Percentiles rank a stretch among this genome's conserved stretches.
These are phyloP conservation scores for Glycyrrhiza uralensis DNA, from an alignment of 306 rosid genomes.

Conservation along the genomic window DNA sequence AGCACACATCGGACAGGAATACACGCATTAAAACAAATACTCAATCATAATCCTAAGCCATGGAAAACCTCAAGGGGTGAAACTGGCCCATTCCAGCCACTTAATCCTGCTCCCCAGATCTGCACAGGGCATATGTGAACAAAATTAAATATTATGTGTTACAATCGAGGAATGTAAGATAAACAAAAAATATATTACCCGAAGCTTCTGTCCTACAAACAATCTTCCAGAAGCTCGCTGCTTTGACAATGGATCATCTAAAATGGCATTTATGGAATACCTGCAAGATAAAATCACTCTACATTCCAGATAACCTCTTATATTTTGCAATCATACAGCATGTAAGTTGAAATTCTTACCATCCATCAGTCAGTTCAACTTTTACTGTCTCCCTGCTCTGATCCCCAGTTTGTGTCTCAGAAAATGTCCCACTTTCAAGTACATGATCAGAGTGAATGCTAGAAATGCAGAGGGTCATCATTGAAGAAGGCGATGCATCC, in stretches of 20 bases:
- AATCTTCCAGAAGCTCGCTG: constrained; percentile 65
- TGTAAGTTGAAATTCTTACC: constrained; percentile 34
- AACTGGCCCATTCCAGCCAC: constrained; percentile 78
- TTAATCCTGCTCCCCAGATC: constrained; percentile 88
- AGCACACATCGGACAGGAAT: constrained; percentile 21
- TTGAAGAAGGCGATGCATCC: constrained; percentile 70
- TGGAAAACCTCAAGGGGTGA: constrained; percentile 77
- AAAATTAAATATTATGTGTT: constrained; percentile 16
- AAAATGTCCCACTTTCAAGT: constrained; percentile 32
- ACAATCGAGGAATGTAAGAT: constrained; percentile 12
- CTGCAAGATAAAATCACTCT: constrained; percentile 42
- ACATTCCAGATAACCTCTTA: constrained; percentile 27
- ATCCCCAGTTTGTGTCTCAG: constrained; percentile 21
- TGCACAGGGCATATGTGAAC: constrained; percentile 33
- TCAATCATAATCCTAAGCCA: constrained; percentile 16
- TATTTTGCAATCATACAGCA: constrained; percentile 2
- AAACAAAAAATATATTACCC: constrained; percentile 46
- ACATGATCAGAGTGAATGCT: constrained; percentile 47
- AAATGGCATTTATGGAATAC: constrained; percentile 74
- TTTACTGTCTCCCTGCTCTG: constrained; percentile 39
- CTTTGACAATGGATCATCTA: constrained; percentile 70
- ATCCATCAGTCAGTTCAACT: constrained; percentile 86
- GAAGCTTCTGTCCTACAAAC: constrained; percentile 88
- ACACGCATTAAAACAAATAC: constrained; percentile 9
- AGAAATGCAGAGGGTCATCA: constrained; percentile 84